A percentile compares a stretch with the other conserved stretches of the same genome.
phyloP scores from a whole-genome alignment of 2,329 filamentous ascomycete genomes.

The Phialophora chinensis region DNA sequence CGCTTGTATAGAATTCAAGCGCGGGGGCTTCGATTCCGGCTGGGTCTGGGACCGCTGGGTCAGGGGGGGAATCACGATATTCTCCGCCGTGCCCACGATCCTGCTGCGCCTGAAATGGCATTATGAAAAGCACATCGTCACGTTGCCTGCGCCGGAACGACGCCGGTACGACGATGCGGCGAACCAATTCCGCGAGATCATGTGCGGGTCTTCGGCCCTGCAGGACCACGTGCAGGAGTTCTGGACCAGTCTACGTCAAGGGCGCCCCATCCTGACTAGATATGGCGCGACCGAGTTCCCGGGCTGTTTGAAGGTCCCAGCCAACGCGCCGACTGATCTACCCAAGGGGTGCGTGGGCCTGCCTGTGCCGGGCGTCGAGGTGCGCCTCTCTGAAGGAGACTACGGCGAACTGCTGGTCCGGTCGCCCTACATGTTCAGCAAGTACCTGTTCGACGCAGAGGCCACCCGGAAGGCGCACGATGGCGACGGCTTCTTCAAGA shows the following conservation, averaged over 20 bases:
- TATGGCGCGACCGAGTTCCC: slow-evolving; percentile 54
- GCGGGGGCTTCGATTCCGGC: slow-evolving; percentile 45
- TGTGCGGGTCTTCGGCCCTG: slow-evolving; percentile 52
- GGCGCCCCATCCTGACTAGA: slow-evolving; percentile 49
- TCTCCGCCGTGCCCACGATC: slow-evolving; percentile 50
- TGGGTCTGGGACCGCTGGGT: slow-evolving; percentile 49
- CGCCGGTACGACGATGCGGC: slow-evolving; percentile 52
- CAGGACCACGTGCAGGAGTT: slow-evolving; percentile 57
- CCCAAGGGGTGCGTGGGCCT: slow-evolving; percentile 41
- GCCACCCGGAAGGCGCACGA: slow-evolving; percentile 35
- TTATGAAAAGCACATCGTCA: slow-evolving; percentile 33
- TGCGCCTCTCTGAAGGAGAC: slow-evolving; percentile 49
- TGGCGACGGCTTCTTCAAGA: slow-evolving; percentile 48
- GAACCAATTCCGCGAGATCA: slow-evolving; percentile 27
- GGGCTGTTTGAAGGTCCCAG: slow-evolving; percentile 33
- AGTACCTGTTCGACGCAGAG: slow-evolving; percentile 41
- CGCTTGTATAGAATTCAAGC: slow-evolving; percentile 51
- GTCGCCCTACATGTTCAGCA: slow-evolving; percentile 47
- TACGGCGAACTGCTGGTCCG: slow-evolving; percentile 55
- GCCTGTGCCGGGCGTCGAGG: slow-evolving; percentile 46
- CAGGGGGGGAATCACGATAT: slow-evolving; percentile 44
- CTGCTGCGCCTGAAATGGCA: slow-evolving; percentile 49
- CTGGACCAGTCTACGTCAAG: slow-evolving; percentile 51
- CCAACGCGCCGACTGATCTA: slow-evolving; percentile 5
- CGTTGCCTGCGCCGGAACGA: slow-evolving; percentile 31